Evolutionary conservation across 306 rosid species (phyloP), one percentile per base, ranked within the genome.

Genomic region (Pyrus communis): DNA sequence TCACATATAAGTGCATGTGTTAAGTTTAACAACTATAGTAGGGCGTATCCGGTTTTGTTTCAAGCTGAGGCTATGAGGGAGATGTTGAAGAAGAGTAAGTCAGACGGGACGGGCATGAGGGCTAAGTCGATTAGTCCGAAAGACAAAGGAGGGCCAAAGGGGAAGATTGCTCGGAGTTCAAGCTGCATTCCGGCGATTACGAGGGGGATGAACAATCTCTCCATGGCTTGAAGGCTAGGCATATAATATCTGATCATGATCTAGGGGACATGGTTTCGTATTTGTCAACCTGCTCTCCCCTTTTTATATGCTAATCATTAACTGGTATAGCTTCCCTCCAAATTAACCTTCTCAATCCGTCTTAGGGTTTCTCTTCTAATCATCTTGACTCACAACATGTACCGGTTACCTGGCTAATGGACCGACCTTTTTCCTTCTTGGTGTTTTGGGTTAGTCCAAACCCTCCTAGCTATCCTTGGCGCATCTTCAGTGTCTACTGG

Each of bases 1-100:
- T 40, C 93, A 12, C 99, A 96, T 62, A 89, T 86, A 79, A 91
- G 60, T 81, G 99, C 98, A 0, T 92, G 99, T 69, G 90, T 81
- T 14, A 87, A 85, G 90, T 96, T 96, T 69, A 96, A 91, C 88
- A 96, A 89, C 64, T 87, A 19, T 52, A 89, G 91, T 0, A 88
- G 97, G 84, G 96, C 97, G 75, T 96, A 89, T 65, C 99, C 99
- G 0, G 99, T 96, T 66, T 51, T 96, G 81, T 89, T 81, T 55
- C 97, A 91, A 59, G 99, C 99, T 2, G 89, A 92, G 55, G 98
- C 96, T 63, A 96, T 92, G 99, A 88, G 92, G 27, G 93, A 92
- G 83, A 96, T 96, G 90, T 59, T 96, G 73, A 92, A 96, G 83
- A 95, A 87, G 86, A 88, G 78, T 82, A 82, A 82, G 9, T 15